Conservation (phyloP, 2,329 filamentous ascomycete species). For the Periconia sp. region DNA sequence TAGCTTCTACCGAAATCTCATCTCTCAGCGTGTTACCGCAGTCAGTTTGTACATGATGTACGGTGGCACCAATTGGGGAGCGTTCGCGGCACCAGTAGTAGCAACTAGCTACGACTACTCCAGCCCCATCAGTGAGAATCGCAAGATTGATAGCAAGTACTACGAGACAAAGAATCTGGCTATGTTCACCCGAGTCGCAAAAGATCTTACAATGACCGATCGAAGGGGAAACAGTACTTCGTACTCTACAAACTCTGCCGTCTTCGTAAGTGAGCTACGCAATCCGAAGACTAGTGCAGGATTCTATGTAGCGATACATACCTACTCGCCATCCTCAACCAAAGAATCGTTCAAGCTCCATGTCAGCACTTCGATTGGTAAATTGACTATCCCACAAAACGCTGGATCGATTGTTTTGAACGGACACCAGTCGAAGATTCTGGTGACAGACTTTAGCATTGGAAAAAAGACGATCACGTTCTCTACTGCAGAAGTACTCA, state of each 20-base stretch:
- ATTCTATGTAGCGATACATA: slow-evolving; percentile 66
- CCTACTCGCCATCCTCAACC: slow-evolving; percentile 58
- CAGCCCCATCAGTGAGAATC: slow-evolving; percentile 65
- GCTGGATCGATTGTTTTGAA: slow-evolving; percentile 59
- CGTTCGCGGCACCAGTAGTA: slow-evolving; percentile 62
- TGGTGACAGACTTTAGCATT: slow-evolving; percentile 65
- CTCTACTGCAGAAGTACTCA: slow-evolving; percentile 60
- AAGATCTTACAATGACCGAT: slow-evolving; percentile 63
- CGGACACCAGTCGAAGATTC: slow-evolving; percentile 67
- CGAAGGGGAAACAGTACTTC: slow-evolving; percentile 55
- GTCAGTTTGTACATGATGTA: slow-evolving; percentile 70
- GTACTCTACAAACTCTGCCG: slow-evolving; percentile 59
- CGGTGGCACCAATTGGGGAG: slow-evolving; percentile 70
- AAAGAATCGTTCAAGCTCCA: slow-evolving; percentile 61
- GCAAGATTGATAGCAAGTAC: slow-evolving; percentile 64
- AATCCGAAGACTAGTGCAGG: slow-evolving; percentile 63
- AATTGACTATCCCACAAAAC: slow-evolving; percentile 60
- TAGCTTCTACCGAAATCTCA: slow-evolving; percentile 66
- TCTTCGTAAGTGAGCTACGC: slow-evolving; percentile 62
- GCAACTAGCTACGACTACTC: slow-evolving; percentile 70
- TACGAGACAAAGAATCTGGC: slow-evolving; percentile 68
- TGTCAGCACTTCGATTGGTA: slow-evolving; percentile 62
- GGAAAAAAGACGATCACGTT: slow-evolving; percentile 61
- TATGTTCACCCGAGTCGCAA: slow-evolving; percentile 64
- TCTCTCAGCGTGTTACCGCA: slow-evolving; percentile 64